Evolutionary conservation across 2,329 filamentous ascomycete genomes (phyloP).

Genomic region (Diaporthe sp.): DNA sequence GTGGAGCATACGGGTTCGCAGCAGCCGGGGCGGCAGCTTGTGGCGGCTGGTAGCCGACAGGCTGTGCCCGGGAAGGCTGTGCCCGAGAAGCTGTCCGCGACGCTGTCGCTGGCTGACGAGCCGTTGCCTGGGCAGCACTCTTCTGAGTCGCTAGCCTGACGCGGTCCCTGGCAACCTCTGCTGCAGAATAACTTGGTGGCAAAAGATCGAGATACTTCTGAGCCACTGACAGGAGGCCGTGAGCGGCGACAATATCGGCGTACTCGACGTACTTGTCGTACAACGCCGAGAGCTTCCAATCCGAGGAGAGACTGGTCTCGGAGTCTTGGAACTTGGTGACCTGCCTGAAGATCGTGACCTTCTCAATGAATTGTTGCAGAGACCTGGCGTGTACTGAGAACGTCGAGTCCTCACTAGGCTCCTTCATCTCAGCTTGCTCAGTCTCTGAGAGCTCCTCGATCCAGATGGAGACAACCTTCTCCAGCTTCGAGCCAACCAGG

Average conservation of each 20-base stretch:
- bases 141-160: constrained; percentile 86
- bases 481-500: constrained; percentile 92
- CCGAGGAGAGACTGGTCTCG: constrained; percentile 77
- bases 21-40: constrained; percentile 50
- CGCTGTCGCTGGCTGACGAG: constrained; percentile 47
- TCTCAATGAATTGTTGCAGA: constrained; percentile 95
- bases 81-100: constrained; percentile 48
- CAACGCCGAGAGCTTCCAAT: constrained; percentile 89
- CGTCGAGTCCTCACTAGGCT: constrained; percentile 78
- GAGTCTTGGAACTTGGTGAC: constrained; percentile 91
- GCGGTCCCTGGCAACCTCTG: constrained; percentile 86
- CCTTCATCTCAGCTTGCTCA: constrained; percentile 80
- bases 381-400: constrained; percentile 93
- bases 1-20: constrained; percentile 50
- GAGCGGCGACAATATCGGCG: constrained; percentile 91
- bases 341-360: constrained; percentile 95
- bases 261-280: constrained; percentile 98
- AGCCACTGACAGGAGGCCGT: constrained; percentile 87
- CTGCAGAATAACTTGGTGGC: constrained; percentile 84
- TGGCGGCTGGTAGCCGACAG: constrained; percentile 62
- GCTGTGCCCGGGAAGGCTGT: constrained; percentile 56
- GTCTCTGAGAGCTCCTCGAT: constrained; percentile 88
- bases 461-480: constrained; percentile 98
- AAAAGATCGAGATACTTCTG: constrained; percentile 93
- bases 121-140: constrained; percentile 52